Conservation (phyloP, 2,329 filamentous ascomycete species). For the Rhytidhysteron rufulum region DNA sequence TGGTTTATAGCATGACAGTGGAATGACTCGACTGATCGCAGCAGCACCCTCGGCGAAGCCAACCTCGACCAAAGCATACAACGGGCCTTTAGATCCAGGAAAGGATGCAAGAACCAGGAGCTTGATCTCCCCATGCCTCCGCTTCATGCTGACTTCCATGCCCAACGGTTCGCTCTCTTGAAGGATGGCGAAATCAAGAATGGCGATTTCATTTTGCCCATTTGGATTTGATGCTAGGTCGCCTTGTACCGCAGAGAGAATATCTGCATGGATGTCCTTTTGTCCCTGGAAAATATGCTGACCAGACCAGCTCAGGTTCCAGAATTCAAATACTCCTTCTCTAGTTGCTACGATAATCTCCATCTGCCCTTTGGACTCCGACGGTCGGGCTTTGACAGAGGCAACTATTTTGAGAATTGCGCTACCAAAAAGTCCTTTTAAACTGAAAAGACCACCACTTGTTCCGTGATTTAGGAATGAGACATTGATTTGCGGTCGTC, state of each 20-base stretch:
- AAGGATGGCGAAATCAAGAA: conserved; percentile 76
- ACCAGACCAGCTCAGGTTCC: conserved; percentile 85
- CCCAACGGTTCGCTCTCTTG: conserved; percentile 41
- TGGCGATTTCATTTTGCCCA: conserved; percentile 59
- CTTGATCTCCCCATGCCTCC: conserved; percentile 11
- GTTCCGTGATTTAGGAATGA: conserved; percentile 64
- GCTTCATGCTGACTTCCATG: conserved; percentile 36
- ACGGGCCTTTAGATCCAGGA: conserved; percentile 33
- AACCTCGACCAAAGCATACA: conserved; percentile 74
- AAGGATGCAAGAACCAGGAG: conserved; percentile 31
- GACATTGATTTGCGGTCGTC: conserved; percentile 73
- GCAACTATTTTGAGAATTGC: conserved; percentile 73
- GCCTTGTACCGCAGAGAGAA: conserved; percentile 60
- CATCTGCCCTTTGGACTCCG: conserved; percentile 73
- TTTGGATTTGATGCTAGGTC: conserved; percentile 47
- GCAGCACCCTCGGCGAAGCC: conserved; percentile 52
- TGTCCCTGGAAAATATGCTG: conserved; percentile 73
- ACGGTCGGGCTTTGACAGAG: conserved; percentile 71
- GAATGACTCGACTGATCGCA: conserved; percentile 63
- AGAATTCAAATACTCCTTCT: conserved; percentile 74
- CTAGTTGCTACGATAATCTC: conserved; percentile 76
- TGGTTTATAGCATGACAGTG: conserved; percentile 54
- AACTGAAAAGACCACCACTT: conserved; percentile 73
- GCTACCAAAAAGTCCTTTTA: conserved; percentile 70
- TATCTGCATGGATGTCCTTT: conserved; percentile 62